Evolutionary conservation across 371 early-diverging fungal genomes (phyloP).

Genomic region (Chytridium lagenaria): DNA sequence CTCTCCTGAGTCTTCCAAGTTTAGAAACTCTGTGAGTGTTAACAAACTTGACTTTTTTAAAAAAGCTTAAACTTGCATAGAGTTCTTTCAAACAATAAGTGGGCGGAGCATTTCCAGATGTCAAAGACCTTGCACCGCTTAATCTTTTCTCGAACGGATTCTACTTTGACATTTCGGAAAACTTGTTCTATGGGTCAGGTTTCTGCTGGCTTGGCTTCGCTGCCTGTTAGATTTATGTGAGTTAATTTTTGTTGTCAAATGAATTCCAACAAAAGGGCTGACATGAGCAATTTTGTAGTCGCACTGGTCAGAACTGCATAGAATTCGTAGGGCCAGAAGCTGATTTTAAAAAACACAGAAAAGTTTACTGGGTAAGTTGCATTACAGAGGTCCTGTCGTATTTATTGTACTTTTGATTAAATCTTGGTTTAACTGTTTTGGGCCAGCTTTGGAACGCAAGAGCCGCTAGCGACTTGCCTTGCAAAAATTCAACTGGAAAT

Average conservation of each 20-base stretch:
- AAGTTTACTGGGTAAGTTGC: too few species aligned
- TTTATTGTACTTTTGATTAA: too few species aligned
- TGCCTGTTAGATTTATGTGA: not conserved
- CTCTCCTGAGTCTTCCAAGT: not conserved
- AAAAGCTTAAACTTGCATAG: not conserved
- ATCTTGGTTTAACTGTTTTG: too few species aligned
- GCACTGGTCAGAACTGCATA: not conserved
- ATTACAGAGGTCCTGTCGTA: too few species aligned
- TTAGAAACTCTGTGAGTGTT: not conserved
- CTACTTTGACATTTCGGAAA: not conserved
- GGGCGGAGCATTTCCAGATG: not conserved
- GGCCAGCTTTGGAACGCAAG: too few species aligned
- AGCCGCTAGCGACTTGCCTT: too few species aligned
- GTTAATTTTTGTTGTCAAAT: not conserved
- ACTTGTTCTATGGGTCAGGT: not conserved
- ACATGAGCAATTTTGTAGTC: not conserved
- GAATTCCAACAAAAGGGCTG: too few species aligned
- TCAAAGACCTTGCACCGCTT: not conserved
- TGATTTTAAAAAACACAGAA: too few species aligned
- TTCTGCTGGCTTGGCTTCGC: not conserved
- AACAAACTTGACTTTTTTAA: not conserved
- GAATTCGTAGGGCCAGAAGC: too few species aligned
- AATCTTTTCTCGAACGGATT: not conserved
- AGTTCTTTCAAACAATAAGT: not conserved
- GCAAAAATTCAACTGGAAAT: too few species aligned